Base-by-base conservation (phyloP, 257 asterid species). In the Coffea canephora region DNA sequence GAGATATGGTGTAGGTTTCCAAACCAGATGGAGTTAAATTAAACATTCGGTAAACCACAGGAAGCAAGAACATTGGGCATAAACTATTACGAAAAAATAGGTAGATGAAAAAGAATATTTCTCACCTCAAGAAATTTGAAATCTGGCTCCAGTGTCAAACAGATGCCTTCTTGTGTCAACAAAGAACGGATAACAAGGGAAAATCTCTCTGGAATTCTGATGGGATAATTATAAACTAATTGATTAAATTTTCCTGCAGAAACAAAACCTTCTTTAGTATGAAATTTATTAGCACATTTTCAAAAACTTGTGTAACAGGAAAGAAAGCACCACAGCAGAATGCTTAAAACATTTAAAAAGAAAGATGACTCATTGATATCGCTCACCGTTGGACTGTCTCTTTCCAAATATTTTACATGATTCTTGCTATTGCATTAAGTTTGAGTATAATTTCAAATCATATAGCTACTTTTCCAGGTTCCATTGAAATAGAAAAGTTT, bases 81-180 rank as follows among this genome's bases (percentile, higher is more conserved):
- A 31, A 71, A 61, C 15, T 52, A 64, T 66, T 59, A 43, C 6
- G 14, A 59, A 62, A 39, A 27, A 74, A 25, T 18, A 50, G 69
- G 77, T 54, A 46, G 69, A 57, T 46, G 27, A 78, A 55, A 69
- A 75, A n/a, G 69, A 34, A 76, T 62, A 64, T 12, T 79, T 39
- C 80, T 87, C 86, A 95, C 99, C 99, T 95, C 99, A 59, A 95
- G 97, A 91, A 95, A 95, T 83, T 95, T 95, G 91, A 95, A 95
- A 84, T 89, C 96, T 39, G 89, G 98, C 85, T 92, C 80, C 85
- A 95, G 90, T 55, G 95, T 92, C 91, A 95, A 92, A 91, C 99
- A 95, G 81, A 95, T 95, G 82, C 99, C 99, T 91, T 95, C 99
- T 90, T 95, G 99, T 87, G 99, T 95, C 92, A 95, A 92, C 78